Percentiles rank a stretch among this genome's conserved stretches.
phyloP scores from a whole-genome alignment of 1,284 basidiomycete species.

The Trametes polyzona region DNA sequence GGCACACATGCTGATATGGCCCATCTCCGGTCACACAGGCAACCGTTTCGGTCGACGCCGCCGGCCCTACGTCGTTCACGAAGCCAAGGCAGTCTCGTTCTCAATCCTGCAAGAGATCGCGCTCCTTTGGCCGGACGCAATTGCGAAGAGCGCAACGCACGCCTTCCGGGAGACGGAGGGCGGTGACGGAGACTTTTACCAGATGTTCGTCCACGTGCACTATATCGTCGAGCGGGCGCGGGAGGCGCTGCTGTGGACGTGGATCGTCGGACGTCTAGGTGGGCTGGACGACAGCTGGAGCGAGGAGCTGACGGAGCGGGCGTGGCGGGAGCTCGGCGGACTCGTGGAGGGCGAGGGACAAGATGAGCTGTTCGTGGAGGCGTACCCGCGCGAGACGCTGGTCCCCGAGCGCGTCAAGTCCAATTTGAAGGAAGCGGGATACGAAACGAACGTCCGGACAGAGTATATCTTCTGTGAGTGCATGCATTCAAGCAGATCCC shows the following conservation, averaged over 20 bases:
- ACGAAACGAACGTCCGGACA: slow-evolving; percentile 24
- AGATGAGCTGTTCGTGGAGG: slow-evolving; percentile 13
- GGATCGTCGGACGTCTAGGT: slow-evolving; percentile 40
- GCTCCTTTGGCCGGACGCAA: slow-evolving; percentile 32
- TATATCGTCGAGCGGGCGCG: slow-evolving; percentile 45
- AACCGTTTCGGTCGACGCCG: slow-evolving; percentile 41
- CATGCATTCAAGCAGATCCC: neutral
- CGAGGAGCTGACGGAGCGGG: slow-evolving; percentile 29
- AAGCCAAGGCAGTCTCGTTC: slow-evolving; percentile 39
- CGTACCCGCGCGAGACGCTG: slow-evolving; percentile 26
- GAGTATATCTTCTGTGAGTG: slow-evolving; percentile 33
- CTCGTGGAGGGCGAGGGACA: slow-evolving; percentile 23
- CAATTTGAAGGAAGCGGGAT: slow-evolving; percentile 24
- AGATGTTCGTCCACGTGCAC: slow-evolving; percentile 40
- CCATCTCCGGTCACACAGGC: slow-evolving; percentile 27
- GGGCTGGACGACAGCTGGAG: slow-evolving; percentile 36
- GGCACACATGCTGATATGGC: neutral
- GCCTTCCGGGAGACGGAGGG: slow-evolving; percentile 39
- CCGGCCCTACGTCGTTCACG: slow-evolving; percentile 45
- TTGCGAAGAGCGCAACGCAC: slow-evolving; percentile 36
- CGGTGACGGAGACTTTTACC: slow-evolving; percentile 38
- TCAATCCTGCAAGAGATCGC: slow-evolving; percentile 38
- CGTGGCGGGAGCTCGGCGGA: slow-evolving; percentile 43
- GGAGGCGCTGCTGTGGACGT: slow-evolving; percentile 48
- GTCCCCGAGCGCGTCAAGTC: slow-evolving; percentile 23